Evolutionary conservation across 2,329 filamentous ascomycete genomes (phyloP).

Genomic region (Cladosporium sp.): DNA sequence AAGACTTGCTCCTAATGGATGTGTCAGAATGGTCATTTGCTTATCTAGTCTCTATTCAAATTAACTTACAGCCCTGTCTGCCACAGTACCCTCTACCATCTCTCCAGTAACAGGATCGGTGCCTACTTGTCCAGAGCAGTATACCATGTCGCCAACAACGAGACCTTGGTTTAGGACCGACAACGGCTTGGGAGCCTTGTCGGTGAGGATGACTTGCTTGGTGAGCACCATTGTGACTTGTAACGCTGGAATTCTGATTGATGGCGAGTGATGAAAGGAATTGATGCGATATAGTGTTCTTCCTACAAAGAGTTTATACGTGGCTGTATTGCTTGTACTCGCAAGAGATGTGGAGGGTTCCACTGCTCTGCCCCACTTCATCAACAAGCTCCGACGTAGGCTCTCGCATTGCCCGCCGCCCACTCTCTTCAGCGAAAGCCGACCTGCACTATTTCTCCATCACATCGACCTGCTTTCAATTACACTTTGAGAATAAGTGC

Average conservation of each 20-base stretch:
- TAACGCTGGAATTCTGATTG: background rate
- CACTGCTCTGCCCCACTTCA: background rate
- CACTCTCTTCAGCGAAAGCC: background rate
- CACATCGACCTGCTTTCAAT: too few species aligned
- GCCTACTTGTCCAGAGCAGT: constrained; percentile 62
- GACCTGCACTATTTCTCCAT: too few species aligned
- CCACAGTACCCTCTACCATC: constrained; percentile 54
- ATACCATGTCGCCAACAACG: constrained; percentile 58
- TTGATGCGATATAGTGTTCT: background rate
- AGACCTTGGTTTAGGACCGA: constrained; percentile 28
- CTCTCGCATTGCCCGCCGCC: background rate
- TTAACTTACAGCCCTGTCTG: constrained; percentile 48
- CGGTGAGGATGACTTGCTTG: constrained; percentile 25
- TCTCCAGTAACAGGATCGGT: constrained; percentile 53
- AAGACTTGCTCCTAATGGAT: constrained; percentile 48
- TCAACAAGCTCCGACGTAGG: background rate
- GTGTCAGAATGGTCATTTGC: background rate
- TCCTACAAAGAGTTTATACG: background rate
- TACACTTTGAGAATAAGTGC: too few species aligned
- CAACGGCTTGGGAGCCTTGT: constrained; percentile 25
- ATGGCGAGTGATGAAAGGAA: too few species aligned
- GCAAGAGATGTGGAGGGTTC: background rate
- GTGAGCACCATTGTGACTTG: constrained; percentile 18
- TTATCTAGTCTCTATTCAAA: background rate
- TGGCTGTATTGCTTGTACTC: background rate